phyloP scores from a whole-genome alignment of 768 basidiomycete species.

The Rhodotorula kratochvilovae region DNA sequence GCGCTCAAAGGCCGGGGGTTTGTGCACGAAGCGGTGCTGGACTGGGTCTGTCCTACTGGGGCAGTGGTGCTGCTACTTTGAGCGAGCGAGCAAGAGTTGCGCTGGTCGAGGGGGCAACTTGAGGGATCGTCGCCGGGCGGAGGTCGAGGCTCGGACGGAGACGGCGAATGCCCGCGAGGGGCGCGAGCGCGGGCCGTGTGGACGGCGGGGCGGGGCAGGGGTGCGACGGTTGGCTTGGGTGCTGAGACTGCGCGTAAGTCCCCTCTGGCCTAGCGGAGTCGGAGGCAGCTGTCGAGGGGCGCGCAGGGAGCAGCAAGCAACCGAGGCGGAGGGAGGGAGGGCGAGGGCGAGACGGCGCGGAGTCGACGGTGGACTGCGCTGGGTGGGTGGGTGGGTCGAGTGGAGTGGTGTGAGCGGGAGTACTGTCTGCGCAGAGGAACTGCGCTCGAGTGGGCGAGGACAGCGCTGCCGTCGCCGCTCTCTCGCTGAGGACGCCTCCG shows the following conservation, averaged over 20 bases:
- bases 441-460: too few species aligned
- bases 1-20: constrained; percentile 4
- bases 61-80: neutral
- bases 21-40: neutral
- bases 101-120: too few species aligned
- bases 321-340: neutral
- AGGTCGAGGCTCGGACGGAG: too few species aligned
- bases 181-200: neutral
- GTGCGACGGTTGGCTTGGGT: neutral
- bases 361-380: too few species aligned
- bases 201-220: neutral
- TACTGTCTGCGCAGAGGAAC: too few species aligned
- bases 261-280: constrained; percentile 21
- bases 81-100: too few species aligned
- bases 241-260: neutral
- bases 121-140: too few species aligned
- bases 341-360: too few species aligned
- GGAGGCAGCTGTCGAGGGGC: constrained; percentile 14
- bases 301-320: neutral
- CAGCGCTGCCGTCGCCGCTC: too few species aligned
- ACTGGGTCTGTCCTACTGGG: neutral
- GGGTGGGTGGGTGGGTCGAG: too few species aligned
- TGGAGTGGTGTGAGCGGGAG: too few species aligned
- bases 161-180: neutral
- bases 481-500: too few species aligned